Percentiles rank a stretch among this genome's conserved stretches.
Conservation (phyloP, 176 grass and related monocot species). For the Paspalum vaginatum region DNA sequence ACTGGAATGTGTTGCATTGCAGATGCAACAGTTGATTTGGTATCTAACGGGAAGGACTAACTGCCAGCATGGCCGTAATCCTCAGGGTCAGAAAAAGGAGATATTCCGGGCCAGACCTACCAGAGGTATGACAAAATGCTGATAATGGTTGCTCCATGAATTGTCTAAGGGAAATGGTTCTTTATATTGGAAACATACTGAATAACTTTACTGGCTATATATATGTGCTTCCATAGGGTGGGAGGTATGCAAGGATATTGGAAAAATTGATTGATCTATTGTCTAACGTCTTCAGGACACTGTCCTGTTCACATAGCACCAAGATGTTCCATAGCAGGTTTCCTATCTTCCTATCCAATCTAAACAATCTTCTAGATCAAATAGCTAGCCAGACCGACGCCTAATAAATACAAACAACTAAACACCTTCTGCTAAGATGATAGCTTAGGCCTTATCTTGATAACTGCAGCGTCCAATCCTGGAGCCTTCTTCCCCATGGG, state of each 20-base stretch:
- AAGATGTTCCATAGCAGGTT: too few species aligned
- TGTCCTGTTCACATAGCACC: too few species aligned
- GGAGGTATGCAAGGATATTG: too few species aligned
- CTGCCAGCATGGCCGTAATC: neutral
- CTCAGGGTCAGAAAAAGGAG: neutral
- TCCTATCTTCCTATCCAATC: neutral
- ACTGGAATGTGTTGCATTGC: neutral
- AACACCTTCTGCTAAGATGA: neutral
- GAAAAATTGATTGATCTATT: too few species aligned
- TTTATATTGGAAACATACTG: neutral
- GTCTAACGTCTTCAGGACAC: too few species aligned
- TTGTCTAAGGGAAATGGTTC: neutral
- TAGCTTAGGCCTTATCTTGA: neutral
- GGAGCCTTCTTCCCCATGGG: neutral
- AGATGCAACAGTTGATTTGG: neutral
- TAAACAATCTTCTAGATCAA: neutral
- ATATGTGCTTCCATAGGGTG: neutral
- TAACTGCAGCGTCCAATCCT: neutral
- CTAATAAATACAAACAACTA: neutral
- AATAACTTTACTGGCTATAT: neutral
- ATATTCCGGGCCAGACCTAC: neutral
- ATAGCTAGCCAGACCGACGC: neutral
- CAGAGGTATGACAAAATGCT: neutral
- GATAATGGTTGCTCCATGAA: neutral
- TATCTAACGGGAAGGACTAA: neutral